Conservation (phyloP, 306 rosid genomes). For the Prunus mongolica region DNA sequence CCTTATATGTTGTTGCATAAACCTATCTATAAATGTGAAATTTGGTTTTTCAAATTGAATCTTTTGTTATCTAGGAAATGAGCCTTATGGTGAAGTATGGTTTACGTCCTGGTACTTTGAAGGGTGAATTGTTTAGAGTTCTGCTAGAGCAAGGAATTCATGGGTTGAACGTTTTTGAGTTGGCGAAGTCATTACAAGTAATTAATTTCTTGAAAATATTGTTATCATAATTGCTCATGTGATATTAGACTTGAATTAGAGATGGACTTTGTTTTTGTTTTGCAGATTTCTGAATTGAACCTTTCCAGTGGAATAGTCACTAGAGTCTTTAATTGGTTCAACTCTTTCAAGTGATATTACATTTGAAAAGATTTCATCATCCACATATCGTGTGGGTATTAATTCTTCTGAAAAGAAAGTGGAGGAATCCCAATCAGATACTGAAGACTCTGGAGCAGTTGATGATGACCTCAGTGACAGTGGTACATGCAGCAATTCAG, state of each 20-base stretch:
- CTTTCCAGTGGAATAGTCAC: too few species aligned
- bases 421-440: too few species aligned
- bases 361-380: slow-evolving; percentile 85
- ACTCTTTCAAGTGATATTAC: too few species aligned
- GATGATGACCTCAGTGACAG: too few species aligned
- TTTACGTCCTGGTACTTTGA: slow-evolving; percentile 70
- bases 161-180: slow-evolving; percentile 73
- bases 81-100: slow-evolving; percentile 63
- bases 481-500: too few species aligned
- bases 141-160: slow-evolving; percentile 68
- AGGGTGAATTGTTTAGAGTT: slow-evolving; percentile 65
- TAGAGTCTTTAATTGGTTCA: too few species aligned
- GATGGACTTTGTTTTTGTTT: too few species aligned
- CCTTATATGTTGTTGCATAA: neutral
- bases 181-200: slow-evolving; percentile 67
- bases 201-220: slow-evolving; percentile 10
- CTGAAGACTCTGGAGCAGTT: too few species aligned
- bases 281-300: too few species aligned
- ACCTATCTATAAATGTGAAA: neutral
- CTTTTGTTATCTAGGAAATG: slow-evolving; percentile 52
- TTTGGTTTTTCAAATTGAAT: slow-evolving; percentile 20
- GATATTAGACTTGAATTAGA: too few species aligned
- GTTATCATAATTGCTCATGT: slow-evolving; percentile 13
- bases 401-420: too few species aligned
- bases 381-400: slow-evolving; percentile 54